Conservation (phyloP, 495 filamentous ascomycete genomes). For the Neurospora sp. region DNA sequence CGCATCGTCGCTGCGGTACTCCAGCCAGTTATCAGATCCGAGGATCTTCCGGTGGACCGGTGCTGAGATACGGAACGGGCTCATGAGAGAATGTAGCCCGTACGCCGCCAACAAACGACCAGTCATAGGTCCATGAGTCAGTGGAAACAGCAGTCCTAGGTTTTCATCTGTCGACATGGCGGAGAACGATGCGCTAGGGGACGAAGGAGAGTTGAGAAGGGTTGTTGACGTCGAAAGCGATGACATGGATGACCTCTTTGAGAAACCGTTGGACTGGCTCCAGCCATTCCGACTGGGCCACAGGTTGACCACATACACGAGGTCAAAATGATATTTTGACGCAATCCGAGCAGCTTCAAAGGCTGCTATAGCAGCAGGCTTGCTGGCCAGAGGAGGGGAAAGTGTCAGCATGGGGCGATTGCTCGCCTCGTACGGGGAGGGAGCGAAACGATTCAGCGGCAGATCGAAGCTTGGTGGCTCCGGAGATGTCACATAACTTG, state of each 20-base stretch:
- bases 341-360: slow-evolving; percentile 34
- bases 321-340: slow-evolving; percentile 28
- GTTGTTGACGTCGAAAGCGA: slow-evolving; percentile 2
- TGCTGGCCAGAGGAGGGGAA: slow-evolving; percentile 19
- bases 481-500: not conserved
- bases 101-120: slow-evolving; percentile 33
- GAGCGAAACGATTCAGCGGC: slow-evolving; percentile 8
- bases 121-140: slow-evolving; percentile 7
- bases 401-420: slow-evolving; percentile 12
- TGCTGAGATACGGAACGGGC: slow-evolving; percentile 28
- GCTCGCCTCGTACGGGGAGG: not conserved
- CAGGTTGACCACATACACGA: slow-evolving; percentile 35
- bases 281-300: slow-evolving; percentile 26
- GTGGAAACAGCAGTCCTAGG: not conserved
- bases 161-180: not conserved
- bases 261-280: not conserved
- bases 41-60: slow-evolving; percentile 30
- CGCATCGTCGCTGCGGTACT: slow-evolving; percentile 23
- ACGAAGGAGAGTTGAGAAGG: not conserved
- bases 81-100: slow-evolving; percentile 24
- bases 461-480: slow-evolving; percentile 9
- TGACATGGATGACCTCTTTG: slow-evolving; percentile 4
- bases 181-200: not conserved
- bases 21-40: slow-evolving; percentile 27
- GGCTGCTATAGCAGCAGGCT: slow-evolving; percentile 25